phyloP scores from a whole-genome alignment of 306 rosid genomes.

The Cucumis melo region DNA sequence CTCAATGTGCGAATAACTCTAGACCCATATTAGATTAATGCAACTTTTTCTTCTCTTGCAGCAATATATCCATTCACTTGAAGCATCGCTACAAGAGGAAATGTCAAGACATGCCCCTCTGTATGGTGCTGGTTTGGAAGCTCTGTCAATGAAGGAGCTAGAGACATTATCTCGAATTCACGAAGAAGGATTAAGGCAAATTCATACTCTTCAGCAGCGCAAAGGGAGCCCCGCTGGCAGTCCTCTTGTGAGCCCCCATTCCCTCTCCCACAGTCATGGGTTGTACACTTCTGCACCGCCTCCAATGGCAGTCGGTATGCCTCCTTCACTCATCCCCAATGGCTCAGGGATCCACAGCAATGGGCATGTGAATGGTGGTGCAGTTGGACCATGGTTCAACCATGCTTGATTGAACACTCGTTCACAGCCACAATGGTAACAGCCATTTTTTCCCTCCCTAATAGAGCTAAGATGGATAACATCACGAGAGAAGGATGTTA shows the following conservation, averaged over 20 bases:
- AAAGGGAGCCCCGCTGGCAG: slow-evolving; percentile 67
- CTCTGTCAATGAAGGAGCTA: slow-evolving; percentile 85
- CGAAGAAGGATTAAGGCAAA: slow-evolving; percentile 93
- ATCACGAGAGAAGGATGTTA: slow-evolving; percentile 8
- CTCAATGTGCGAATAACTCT: not conserved
- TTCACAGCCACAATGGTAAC: slow-evolving; percentile 12
- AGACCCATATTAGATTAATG: slow-evolving; percentile 11
- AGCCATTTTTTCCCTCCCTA: slow-evolving; percentile 12
- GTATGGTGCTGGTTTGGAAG: slow-evolving; percentile 92
- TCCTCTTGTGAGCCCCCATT: slow-evolving; percentile 70
- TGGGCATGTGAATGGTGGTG: slow-evolving; percentile 90
- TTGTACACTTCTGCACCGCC: slow-evolving; percentile 52
- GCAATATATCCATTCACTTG: slow-evolving; percentile 93
- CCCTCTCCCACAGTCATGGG: slow-evolving; percentile 63
- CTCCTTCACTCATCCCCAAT: slow-evolving; percentile 55
- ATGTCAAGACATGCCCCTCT: slow-evolving; percentile 95
- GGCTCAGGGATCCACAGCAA: slow-evolving; percentile 81
- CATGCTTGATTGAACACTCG: slow-evolving; percentile 43
- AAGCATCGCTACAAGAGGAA: slow-evolving; percentile 90
- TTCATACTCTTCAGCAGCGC: slow-evolving; percentile 81
- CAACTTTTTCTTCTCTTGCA: slow-evolving; percentile 27
- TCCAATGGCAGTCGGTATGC: slow-evolving; percentile 49
- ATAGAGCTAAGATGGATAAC: slow-evolving; percentile 10
- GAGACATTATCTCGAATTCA: slow-evolving; percentile 84
- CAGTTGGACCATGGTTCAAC: slow-evolving; percentile 89